Evolutionary conservation across 768 basidiomycete species (phyloP).

Genomic region (Sporobolomyces pararoseus): DNA sequence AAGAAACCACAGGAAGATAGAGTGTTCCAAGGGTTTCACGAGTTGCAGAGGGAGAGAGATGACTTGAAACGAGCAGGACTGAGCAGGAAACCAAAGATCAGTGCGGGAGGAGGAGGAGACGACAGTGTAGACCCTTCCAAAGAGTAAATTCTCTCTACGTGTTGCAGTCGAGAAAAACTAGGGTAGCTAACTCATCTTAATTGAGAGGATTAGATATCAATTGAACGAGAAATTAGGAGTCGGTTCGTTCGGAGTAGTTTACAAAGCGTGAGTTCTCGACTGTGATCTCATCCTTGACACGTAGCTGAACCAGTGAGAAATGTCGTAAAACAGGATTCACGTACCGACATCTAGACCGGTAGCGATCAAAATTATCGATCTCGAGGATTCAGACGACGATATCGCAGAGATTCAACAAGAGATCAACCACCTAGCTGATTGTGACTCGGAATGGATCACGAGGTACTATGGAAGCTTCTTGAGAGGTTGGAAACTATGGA

Average conservation of each 20-base stretch:
- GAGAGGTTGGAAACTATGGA: constrained; percentile 95
- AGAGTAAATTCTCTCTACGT: constrained; percentile 15
- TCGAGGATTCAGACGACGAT: constrained; percentile 97
- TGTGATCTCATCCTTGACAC: neutral
- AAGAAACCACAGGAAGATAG: neutral
- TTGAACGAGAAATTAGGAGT: constrained; percentile 94
- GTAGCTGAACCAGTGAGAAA: too few relatives aligned
- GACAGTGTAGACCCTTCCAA: neutral
- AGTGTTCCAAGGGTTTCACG: neutral
- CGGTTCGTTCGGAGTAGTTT: constrained; percentile 93
- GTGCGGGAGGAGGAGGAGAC: neutral
- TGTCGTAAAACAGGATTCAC: constrained; percentile 59
- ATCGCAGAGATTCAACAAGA: constrained; percentile 97
- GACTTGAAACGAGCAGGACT: neutral
- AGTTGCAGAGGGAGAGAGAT: neutral
- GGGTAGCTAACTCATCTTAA: too few relatives aligned
- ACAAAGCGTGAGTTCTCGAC: constrained; percentile 65
- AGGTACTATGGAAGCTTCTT: constrained; percentile 96
- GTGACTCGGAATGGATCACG: constrained; percentile 94
- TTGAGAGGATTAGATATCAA: constrained; percentile 60
- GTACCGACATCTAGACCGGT: constrained; percentile 90
- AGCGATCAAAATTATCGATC: constrained; percentile 97
- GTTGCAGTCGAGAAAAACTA: too few relatives aligned
- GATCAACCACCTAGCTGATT: constrained; percentile 90
- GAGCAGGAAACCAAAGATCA: constrained; percentile 4